Evolutionary conservation across 2,329 filamentous ascomycete species (phyloP).

Genomic region (Cladosporium colombiae): DNA sequence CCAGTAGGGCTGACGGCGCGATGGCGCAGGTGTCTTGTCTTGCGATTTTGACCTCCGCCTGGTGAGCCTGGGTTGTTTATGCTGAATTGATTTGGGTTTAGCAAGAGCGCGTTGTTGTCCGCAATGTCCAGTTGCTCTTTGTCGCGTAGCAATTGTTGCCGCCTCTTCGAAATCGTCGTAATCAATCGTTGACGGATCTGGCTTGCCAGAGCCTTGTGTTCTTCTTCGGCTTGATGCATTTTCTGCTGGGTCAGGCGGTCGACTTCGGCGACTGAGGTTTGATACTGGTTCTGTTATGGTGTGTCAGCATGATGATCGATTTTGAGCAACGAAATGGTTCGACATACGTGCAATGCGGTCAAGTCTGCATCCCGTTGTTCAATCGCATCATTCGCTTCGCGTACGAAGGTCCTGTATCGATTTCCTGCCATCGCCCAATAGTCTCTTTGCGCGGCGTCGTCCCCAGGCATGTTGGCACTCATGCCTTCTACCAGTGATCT

Average conservation of each 20-base stretch:
- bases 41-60: slow-evolving; percentile 61
- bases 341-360: slow-evolving; percentile 71
- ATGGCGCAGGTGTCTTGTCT: slow-evolving; percentile 63
- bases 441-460: slow-evolving; percentile 65
- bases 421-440: slow-evolving; percentile 68
- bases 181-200: slow-evolving; percentile 64
- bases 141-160: slow-evolving; percentile 60
- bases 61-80: slow-evolving; percentile 65
- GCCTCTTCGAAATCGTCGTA: slow-evolving; percentile 58
- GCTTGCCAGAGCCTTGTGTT: slow-evolving; percentile 59
- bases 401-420: slow-evolving; percentile 80
- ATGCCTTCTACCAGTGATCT: slow-evolving; percentile 56
- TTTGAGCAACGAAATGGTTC: slow-evolving; percentile 37
- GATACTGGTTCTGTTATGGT: slow-evolving; percentile 55
- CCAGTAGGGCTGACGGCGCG: slow-evolving; percentile 38
- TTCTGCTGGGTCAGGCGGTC: slow-evolving; percentile 60
- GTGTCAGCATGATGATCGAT: background rate
- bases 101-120: slow-evolving; percentile 64
- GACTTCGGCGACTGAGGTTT: slow-evolving; percentile 57
- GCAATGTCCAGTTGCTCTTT: slow-evolving; percentile 68
- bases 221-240: slow-evolving; percentile 62
- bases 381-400: slow-evolving; percentile 82
- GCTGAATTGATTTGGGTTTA: slow-evolving; percentile 67
- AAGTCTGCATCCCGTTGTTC: slow-evolving; percentile 85
- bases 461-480: slow-evolving; percentile 42